These are phyloP conservation scores for Phallus indusiatus DNA, from an alignment of 768 basidiomycete genomes.

Conservation along the genomic window DNA sequence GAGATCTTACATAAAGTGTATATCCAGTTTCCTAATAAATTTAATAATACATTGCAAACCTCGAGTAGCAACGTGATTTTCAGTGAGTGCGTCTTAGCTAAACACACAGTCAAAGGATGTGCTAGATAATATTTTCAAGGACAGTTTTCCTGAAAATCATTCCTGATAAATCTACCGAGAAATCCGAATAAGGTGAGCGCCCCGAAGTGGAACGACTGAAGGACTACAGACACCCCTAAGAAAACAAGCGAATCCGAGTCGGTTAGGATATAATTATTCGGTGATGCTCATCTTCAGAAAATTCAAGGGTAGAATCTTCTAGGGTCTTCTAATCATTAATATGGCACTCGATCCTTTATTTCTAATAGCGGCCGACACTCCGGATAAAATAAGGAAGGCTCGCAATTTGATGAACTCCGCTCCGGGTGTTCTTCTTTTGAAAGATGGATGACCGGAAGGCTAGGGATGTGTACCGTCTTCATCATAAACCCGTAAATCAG, in stretches of 20 bases:
- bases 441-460: neutral
- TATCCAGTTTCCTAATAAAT: too few species aligned
- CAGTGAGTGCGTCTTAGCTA: neutral
- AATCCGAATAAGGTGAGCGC: neutral
- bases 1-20: too few species aligned
- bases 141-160: neutral
- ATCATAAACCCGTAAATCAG: too few species aligned
- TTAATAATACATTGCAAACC: too few species aligned
- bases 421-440: neutral
- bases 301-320: neutral
- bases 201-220: neutral
- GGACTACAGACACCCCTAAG: neutral
- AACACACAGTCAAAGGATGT: neutral
- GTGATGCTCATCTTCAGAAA: neutral
- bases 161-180: neutral
- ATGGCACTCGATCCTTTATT: neutral
- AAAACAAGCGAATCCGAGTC: neutral
- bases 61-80: too few species aligned
- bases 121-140: neutral
- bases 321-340: neutral
- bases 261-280: neutral
- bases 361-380: neutral
- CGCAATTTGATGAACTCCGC: neutral
- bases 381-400: neutral
- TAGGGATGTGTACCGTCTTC: too few species aligned